Base-by-base conservation (phyloP, 2,329 filamentous ascomycete genomes). In the Fusarium sp. region DNA sequence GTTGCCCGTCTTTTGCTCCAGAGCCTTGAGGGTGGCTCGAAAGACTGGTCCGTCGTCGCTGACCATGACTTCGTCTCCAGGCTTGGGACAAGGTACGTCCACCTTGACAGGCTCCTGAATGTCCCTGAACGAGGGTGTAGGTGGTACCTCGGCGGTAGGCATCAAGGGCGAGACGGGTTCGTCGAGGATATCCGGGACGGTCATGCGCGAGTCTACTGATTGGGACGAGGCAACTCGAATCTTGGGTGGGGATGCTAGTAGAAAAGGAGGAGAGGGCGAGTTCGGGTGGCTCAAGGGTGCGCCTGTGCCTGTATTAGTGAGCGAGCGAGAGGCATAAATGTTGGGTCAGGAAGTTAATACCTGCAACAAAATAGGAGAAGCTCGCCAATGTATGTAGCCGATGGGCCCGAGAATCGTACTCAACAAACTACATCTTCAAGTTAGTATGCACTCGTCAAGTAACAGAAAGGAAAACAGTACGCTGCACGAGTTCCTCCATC, bases 401-500 rank as follows among this genome's bases (percentile, higher is more conserved):
- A 84, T 99, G 97, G 37, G 95, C 95, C 76, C 96, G 91, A 80
- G 97, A 93, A 83, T 99, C 95, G 81, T 99, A 99, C 83, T 99
- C 97, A 77, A 98, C 93, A 84, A 99, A 98, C 93, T 95, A 62
- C 5, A 20, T 37, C 23, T 30, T 27, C 57, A 20, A 14, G 76
- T 84, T 69, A 84, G 81, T 64, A 70, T 30, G 27, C 32, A 23
- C 45, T 32, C 25, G 20, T 16, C 35, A 58, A 11, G 43, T 14
- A 45, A 52, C 48, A 30, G 60, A 34, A 18, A 68, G 62, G 57
- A 41, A 13, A 11, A 63, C 84, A 89, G 72, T 87, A 95, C 93
- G 82, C 95, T 98, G 87, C 97, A 98, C 78, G 93, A 94, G 81
- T 97, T 98, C 80, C 95, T 94, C 96, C 97, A 99, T 52, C 97